These are phyloP conservation scores for Talinum fruticosum DNA, from an alignment of 148 eudicot genomes.

Conservation along the genomic window DNA sequence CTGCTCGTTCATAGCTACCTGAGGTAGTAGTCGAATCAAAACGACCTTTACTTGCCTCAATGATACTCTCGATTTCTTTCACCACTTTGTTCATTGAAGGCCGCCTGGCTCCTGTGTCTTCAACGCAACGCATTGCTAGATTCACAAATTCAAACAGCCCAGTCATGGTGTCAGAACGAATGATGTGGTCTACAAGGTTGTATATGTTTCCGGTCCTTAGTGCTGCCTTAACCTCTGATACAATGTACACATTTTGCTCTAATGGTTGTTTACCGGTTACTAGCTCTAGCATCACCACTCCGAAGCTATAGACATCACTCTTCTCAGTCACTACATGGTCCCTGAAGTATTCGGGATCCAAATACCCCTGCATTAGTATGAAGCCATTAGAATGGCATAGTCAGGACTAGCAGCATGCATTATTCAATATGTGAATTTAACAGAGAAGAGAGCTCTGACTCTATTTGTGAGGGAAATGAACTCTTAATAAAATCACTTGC, in stretches of 20 bases:
- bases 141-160: slow-evolving; percentile 48
- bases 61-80: slow-evolving; percentile 56
- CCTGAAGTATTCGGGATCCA: slow-evolving; percentile 74
- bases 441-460: no score
- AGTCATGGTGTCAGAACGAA: slow-evolving; percentile 30
- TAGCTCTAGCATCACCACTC: slow-evolving; percentile 54
- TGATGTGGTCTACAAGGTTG: slow-evolving; percentile 42
- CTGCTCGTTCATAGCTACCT: slow-evolving; percentile 38
- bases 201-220: slow-evolving; percentile 34
- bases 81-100: slow-evolving; percentile 63
- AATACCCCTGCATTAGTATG: slow-evolving; percentile 44
- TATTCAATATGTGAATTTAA: no score
- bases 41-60: slow-evolving; percentile 44
- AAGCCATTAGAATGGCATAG: neutral
- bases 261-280: slow-evolving; percentile 53
- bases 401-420: no score
- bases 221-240: slow-evolving; percentile 39
- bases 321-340: slow-evolving; percentile 51
- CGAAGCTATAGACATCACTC: slow-evolving; percentile 64
- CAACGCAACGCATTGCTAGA: slow-evolving; percentile 52
- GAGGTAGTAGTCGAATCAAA: slow-evolving; percentile 43
- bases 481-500: no score
- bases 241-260: slow-evolving; percentile 54
- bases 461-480: no score
- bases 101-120: slow-evolving; percentile 45